Evolutionary conservation across 805 yeast species (phyloP).

Genomic region (Ogataea wickerhamii): DNA sequence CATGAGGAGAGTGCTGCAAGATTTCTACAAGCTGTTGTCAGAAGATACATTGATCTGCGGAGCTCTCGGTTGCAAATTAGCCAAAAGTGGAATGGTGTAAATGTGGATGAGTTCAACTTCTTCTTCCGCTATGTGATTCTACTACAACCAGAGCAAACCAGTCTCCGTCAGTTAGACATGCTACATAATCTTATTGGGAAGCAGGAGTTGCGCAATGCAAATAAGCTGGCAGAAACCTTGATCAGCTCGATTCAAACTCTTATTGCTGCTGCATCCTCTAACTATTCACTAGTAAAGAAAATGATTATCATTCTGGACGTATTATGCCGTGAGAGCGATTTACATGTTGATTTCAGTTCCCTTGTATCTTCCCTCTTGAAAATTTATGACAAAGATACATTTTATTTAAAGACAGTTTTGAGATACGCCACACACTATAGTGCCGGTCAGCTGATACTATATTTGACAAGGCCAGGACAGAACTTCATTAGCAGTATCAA

Average conservation of each 20-base stretch:
- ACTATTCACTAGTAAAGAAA: neutral
- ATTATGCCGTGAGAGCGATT: conserved; percentile 1
- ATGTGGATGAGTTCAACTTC: conserved; percentile 27
- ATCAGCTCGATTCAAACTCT: neutral
- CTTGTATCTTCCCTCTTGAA: conserved; percentile 7
- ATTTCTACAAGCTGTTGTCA: conserved; percentile 47
- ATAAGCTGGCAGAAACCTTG: conserved; percentile 3
- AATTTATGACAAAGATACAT: conserved; percentile 8
- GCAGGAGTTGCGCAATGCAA: neutral
- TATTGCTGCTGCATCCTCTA: neutral
- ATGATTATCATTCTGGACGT: conserved; percentile 3
- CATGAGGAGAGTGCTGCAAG: conserved; percentile 46
- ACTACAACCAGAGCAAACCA: conserved; percentile 6
- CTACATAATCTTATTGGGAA: neutral
- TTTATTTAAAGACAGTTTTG: conserved; percentile 3
- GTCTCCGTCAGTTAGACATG: conserved; percentile 9
- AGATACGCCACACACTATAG: conserved; percentile 5
- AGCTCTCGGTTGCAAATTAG: conserved; percentile 22
- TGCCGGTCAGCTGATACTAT: conserved; percentile 5
- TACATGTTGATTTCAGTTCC: conserved; percentile 3
- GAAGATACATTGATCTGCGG: conserved; percentile 37
- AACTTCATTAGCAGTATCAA: conserved; percentile 6
- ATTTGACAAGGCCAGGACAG: conserved; percentile 6
- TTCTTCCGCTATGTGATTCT: conserved; percentile 24
- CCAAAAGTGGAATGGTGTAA: conserved; percentile 23